phyloP scores from a whole-genome alignment of 306 rosid genomes.

The Spatholobus suberectus region DNA sequence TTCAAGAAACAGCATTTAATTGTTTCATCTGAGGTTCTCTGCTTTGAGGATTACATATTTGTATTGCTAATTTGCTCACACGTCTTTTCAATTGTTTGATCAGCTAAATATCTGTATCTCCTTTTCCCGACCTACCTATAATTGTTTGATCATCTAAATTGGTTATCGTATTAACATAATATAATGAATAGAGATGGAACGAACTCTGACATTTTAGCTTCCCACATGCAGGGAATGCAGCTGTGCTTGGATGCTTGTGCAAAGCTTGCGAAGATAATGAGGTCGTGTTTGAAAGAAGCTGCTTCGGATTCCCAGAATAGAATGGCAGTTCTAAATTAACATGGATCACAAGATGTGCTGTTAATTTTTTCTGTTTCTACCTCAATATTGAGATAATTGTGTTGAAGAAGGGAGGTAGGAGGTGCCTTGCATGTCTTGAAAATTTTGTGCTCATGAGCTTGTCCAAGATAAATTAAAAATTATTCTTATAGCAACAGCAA shows the following conservation, averaged over 20 bases:
- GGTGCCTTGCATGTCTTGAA: slow-evolving; percentile 34
- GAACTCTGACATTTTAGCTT: slow-evolving; percentile 28
- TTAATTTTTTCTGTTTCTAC: slow-evolving; percentile 19
- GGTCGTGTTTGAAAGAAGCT: slow-evolving; percentile 78
- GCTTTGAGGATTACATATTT: neutral
- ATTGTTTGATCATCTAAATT: neutral
- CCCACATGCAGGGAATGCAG: slow-evolving; percentile 80
- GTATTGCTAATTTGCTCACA: neutral
- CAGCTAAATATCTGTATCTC: neutral
- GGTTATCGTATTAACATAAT: neutral
- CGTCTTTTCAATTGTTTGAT: neutral
- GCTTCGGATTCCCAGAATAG: slow-evolving; percentile 60
- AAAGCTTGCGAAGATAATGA: slow-evolving; percentile 83
- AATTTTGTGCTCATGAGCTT: slow-evolving; percentile 51
- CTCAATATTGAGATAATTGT: slow-evolving; percentile 35
- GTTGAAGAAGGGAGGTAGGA: slow-evolving; percentile 26
- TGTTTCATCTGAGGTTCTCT: too few species aligned
- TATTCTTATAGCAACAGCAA: slow-evolving; percentile 18
- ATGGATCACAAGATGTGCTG: slow-evolving; percentile 25
- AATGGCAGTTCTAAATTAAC: slow-evolving; percentile 10
- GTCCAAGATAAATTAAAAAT: slow-evolving; percentile 28
- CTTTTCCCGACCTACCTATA: neutral
- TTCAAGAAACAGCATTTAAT: too few species aligned
- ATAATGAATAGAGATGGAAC: slow-evolving; percentile 8
- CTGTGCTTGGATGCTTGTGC: slow-evolving; percentile 90